Conservation (phyloP, 2,329 filamentous ascomycete species). For the Alternaria dauci region DNA sequence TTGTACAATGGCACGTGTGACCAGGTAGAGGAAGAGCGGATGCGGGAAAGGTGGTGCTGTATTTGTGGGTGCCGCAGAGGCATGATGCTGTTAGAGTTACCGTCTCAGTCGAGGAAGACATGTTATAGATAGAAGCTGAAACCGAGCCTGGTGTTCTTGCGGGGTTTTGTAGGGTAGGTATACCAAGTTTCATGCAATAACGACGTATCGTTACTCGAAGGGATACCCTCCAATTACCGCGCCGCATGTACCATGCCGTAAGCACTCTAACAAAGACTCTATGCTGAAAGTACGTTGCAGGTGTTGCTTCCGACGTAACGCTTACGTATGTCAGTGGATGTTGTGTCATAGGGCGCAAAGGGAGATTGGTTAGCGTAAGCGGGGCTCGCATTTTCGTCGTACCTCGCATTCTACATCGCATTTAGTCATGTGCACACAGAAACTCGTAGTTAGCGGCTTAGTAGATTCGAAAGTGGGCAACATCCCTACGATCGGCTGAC, state of each 20-base stretch:
- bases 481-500: neutral
- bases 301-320: neutral
- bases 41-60: slow-evolving; percentile 45
- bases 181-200: neutral
- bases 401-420: slow-evolving; percentile 12
- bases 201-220: neutral
- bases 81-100: slow-evolving; percentile 53
- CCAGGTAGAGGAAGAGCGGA: slow-evolving; percentile 55
- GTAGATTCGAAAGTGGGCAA: neutral
- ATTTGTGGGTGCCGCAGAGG: slow-evolving; percentile 57
- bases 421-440: neutral
- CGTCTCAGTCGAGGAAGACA: slow-evolving; percentile 13
- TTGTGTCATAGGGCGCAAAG: neutral
- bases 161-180: neutral
- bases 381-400: slow-evolving; percentile 19
- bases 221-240: neutral
- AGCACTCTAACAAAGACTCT: neutral
- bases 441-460: neutral
- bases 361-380: slow-evolving; percentile 27
- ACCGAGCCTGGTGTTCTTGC: neutral
- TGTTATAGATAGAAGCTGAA: neutral
- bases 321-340: neutral
- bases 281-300: neutral
- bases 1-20: slow-evolving; percentile 60
- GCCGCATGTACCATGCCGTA: neutral